Evolutionary conservation across 148 eudicot genomes (phyloP).

Genomic region (Cornus suecica): DNA sequence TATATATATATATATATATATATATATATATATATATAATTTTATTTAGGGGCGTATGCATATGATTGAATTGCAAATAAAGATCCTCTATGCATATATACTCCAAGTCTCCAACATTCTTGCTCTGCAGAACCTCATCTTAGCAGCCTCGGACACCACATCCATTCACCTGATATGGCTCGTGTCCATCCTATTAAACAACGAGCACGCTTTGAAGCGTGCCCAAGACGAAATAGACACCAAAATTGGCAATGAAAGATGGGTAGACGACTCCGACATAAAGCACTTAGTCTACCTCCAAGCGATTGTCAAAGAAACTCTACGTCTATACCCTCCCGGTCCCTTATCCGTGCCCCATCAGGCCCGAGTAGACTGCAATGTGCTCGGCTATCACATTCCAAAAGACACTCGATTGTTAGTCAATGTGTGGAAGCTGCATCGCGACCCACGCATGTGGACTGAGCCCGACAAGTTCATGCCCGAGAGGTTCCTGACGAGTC

Average conservation of each 20-base stretch:
- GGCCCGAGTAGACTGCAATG: slow-evolving; percentile 20
- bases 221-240: slow-evolving; percentile 21
- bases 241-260: slow-evolving; percentile 16
- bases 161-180: slow-evolving; percentile 19
- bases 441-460: slow-evolving; percentile 31
- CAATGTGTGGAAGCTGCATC: slow-evolving; percentile 32
- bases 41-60: no score
- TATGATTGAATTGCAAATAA: no score
- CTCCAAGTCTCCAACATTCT: not conserved
- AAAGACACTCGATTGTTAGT: slow-evolving; percentile 17
- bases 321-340: slow-evolving; percentile 28
- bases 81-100: not conserved
- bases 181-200: slow-evolving; percentile 16
- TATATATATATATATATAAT: no score
- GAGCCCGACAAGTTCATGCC: slow-evolving; percentile 32
- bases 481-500: slow-evolving; percentile 28
- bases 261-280: slow-evolving; percentile 24
- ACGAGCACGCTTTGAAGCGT: slow-evolving; percentile 1
- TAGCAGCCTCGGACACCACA: slow-evolving; percentile 22
- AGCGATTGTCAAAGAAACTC: slow-evolving; percentile 26
- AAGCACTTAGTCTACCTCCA: slow-evolving; percentile 20
- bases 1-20: no score
- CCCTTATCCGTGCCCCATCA: slow-evolving; percentile 20
- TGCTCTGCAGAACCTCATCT: slow-evolving; percentile 11
- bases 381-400: slow-evolving; percentile 19